phyloP scores from a whole-genome alignment of 2,329 filamentous ascomycete species.

The Phymatotrichopsis omnivora region DNA sequence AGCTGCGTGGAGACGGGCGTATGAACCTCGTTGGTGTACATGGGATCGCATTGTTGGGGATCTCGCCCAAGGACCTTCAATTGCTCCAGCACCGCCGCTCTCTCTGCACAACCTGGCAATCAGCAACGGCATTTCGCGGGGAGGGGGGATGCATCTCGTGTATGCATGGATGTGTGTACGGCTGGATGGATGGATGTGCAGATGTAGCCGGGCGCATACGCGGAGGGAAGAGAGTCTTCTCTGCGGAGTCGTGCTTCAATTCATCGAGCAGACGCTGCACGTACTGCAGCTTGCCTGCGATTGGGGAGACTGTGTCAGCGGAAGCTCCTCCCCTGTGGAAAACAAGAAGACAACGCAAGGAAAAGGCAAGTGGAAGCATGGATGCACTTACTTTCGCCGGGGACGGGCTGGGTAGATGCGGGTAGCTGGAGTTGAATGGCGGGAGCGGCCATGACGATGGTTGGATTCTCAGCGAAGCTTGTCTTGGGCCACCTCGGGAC shows the following conservation, averaged over 20 bases:
- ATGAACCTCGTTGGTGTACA: conserved; percentile 74
- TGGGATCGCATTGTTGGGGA: conserved; percentile 61
- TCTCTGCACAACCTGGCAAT: conserved; percentile 42
- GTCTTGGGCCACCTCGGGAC: no score
- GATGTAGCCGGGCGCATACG: conserved; percentile 41
- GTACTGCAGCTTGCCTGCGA: conserved; percentile 35
- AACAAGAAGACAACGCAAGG: neutral
- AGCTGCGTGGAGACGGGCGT: no score
- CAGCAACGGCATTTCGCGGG: neutral
- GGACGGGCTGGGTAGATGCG: neutral
- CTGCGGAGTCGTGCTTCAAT: conserved; percentile 52
- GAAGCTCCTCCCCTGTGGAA: neutral
- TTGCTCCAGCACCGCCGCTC: conserved; percentile 51
- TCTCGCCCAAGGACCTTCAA: conserved; percentile 72
- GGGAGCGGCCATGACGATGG: neutral
- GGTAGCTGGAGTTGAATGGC: neutral
- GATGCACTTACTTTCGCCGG: conserved; percentile 10
- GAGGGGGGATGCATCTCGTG: neutral
- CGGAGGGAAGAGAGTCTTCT: conserved; percentile 48
- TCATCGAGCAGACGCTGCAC: conserved; percentile 55
- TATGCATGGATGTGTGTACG: conserved; percentile 21
- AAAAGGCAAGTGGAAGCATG: no score
- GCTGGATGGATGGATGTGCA: conserved; percentile 8
- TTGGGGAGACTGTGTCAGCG: neutral
- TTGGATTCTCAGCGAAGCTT: neutral